Conservation (phyloP, 495 filamentous ascomycete genomes). For the Neurospora intermedia region DNA sequence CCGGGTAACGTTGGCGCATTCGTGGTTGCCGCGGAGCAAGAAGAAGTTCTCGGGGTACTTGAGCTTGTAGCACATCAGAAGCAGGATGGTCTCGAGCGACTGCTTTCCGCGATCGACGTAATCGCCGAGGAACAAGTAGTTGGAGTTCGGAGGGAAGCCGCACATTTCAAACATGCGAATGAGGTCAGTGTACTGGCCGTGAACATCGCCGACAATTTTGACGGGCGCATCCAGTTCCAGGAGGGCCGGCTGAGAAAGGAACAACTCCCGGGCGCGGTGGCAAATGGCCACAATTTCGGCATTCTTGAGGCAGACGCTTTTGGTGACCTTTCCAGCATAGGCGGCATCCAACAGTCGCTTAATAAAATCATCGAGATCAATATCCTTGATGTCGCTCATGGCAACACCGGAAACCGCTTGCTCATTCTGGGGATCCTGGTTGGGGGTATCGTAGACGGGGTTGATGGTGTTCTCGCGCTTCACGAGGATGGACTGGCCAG, state of each 20-base stretch:
- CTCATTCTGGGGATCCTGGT: slow-evolving; percentile 28
- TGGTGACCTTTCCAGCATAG: slow-evolving; percentile 94
- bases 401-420: slow-evolving; percentile 37
- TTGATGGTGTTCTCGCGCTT: slow-evolving; percentile 57
- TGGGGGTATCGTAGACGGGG: slow-evolving; percentile 29
- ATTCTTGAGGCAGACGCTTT: slow-evolving; percentile 93
- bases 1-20: slow-evolving; percentile 95
- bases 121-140: slow-evolving; percentile 94
- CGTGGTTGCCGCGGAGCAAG: slow-evolving; percentile 90
- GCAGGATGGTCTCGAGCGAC: slow-evolving; percentile 89
- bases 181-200: slow-evolving; percentile 95
- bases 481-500: slow-evolving; percentile 71
- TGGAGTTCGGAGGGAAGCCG: slow-evolving; percentile 85
- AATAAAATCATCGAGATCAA: slow-evolving; percentile 96
- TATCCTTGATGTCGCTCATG: slow-evolving; percentile 71
- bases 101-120: slow-evolving; percentile 98
- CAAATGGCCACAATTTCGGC: slow-evolving; percentile 94
- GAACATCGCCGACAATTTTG: slow-evolving; percentile 97
- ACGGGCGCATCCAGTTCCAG: slow-evolving; percentile 92
- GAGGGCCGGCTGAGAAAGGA: slow-evolving; percentile 84
- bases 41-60: slow-evolving; percentile 99
- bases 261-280: slow-evolving; percentile 71
- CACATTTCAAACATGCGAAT: slow-evolving; percentile 99
- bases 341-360: slow-evolving; percentile 85
- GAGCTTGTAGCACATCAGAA: slow-evolving; percentile 95